Conservation (phyloP, 2,329 filamentous ascomycete genomes). For the Bertia moriformis region DNA sequence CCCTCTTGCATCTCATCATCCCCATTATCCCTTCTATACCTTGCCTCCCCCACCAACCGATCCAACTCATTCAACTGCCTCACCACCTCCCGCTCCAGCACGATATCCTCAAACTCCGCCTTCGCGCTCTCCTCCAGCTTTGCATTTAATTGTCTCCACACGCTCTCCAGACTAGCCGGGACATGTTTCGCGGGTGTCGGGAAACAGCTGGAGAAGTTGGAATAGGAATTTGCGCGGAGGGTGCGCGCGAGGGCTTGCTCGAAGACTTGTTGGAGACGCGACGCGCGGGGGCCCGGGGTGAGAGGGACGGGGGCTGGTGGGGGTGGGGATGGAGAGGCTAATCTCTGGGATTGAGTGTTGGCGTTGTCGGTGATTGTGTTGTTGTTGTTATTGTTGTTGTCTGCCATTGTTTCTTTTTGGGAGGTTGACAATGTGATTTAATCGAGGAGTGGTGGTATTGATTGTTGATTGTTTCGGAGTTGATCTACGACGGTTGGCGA, state of each 20-base stretch:
- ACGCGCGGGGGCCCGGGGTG: conserved; percentile 42
- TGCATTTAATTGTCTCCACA: conserved; percentile 42
- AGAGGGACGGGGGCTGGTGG: conserved; percentile 34
- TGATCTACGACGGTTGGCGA: background rate
- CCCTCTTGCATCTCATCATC: conserved; percentile 15
- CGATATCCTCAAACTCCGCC: conserved; percentile 45
- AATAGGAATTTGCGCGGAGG: conserved; percentile 42
- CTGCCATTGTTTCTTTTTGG: background rate
- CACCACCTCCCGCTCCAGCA: conserved; percentile 38
- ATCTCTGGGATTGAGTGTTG: background rate
- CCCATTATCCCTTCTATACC: conserved; percentile 26
- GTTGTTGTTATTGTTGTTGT: background rate
- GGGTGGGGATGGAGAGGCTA: conserved; percentile 31
- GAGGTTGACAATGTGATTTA: background rate
- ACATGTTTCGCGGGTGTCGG: conserved; percentile 44
- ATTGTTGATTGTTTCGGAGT: background rate
- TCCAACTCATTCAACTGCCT: conserved; percentile 45
- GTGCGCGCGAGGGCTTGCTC: conserved; percentile 41
- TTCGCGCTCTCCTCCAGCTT: conserved; percentile 40
- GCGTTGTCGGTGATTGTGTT: background rate
- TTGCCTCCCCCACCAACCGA: conserved; percentile 40
- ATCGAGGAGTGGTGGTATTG: too few relatives aligned
- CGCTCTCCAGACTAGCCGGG: conserved; percentile 34
- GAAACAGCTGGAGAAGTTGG: conserved; percentile 48
- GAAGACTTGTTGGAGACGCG: conserved; percentile 44